Base-by-base conservation (phyloP, 2,329 filamentous ascomycete genomes). In the Fusarium sublunatum region DNA sequence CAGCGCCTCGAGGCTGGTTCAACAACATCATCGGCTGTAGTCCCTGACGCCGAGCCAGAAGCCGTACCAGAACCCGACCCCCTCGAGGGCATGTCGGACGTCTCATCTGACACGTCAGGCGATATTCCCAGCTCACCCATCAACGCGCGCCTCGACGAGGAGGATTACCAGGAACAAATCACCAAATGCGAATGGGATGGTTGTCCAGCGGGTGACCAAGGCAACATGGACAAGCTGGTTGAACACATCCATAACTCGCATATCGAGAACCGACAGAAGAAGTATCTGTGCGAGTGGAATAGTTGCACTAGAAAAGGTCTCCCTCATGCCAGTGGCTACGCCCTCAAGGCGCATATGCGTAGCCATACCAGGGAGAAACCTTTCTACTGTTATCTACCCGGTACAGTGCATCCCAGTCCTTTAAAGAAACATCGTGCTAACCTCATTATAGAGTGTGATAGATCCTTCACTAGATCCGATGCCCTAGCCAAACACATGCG, bases 291-390 rank as follows among this genome's bases (percentile, higher is more conserved):
- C 78, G 94, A 98, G 78, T 99, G 95, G 95, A 87, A 86, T 58
- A 94, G 94, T 67, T 99, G 95, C 75, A 85, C 83, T 49, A 82
- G 93, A 61, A 98, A 97, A 79, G 92, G 93, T 58, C 88, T 95
- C 77, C 88, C 92, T 15, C 95, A 99, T 78, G 94, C 94, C 2
- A 97, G 93, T 72, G 95, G 92, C 3, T 99, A 99, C 78, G 95
- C 95, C 5, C 81, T 99, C 64, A 93, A 96, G 75, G 95, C 95
- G 9, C 95, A 99, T 74, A 97, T 99, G 93, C 85, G 95, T 69
- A 97, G 93, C 74, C 95, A 99, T 76, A 99, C 95, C 2, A 87
- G 95, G 73, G 95, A 99, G 82, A 99, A 99, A 79, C 95, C 95
- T 0, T 98, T 98, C 75, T 97, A 97, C 79, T 99, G 95, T 77